Evolutionary conservation across 2,329 filamentous ascomycete species (phyloP), one percentile per base, ranked within the genome.

Genomic region (Periconia sp.): DNA sequence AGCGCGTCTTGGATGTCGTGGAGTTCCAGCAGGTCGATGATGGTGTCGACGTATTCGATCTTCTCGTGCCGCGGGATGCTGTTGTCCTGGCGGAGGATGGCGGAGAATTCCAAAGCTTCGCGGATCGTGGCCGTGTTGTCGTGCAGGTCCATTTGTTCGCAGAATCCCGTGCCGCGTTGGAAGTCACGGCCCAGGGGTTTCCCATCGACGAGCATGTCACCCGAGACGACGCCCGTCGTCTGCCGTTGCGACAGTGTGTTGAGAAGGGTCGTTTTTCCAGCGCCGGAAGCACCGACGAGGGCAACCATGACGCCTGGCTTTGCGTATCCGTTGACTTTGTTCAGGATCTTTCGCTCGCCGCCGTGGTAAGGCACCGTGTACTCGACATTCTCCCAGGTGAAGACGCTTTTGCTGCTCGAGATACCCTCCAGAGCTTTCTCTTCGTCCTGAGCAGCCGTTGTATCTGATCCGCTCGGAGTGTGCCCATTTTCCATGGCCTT

Each of bases 301-400:
- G 91, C 91, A 42, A 91, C 85, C 82, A 95, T 86, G 17, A 88
- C 75, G 17, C 91, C 90, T 1, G 91, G 91, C 65, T 91, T 92
- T 1, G 86, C 90, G 61, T 90, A 93, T 1, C 91, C 91, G 53
- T 81, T 87, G 54, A 94, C 84, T 6, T 85, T 80, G 64, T 90
- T 87, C 45, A 91, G 76, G 1, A 90, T 77, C 67, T 85, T 82
- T 37, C 83, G 80, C 48, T 84, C 80, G 44, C 85, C 85, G 6
- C 82, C 82, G 41, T 85, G 78, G 56, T 87, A 88, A 0, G 87
- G 87, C 1, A 93, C 88, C 0, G 84, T 89, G 67, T 91, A 93
- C 45, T 87, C 66, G n/a, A 72, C 66, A 50, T 72, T 62, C 20
- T 71, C 67, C 70, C 70, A 74, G 1, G 72, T 74, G 54, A 74